Base-by-base conservation (phyloP, 176 grass and related monocot genomes). In the Avena insularis region DNA sequence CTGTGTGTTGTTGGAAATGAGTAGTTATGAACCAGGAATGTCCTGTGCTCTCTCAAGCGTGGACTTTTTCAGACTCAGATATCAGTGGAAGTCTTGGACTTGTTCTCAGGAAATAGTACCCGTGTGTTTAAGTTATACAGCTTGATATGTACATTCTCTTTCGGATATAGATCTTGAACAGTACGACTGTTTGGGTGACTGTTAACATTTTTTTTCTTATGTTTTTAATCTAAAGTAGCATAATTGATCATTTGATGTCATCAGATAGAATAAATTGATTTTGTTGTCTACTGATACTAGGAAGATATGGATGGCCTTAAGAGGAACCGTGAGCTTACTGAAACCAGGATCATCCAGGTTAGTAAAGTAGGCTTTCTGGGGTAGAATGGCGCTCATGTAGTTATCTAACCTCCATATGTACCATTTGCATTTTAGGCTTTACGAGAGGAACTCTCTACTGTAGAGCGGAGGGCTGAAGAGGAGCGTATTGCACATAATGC, bases 281-380 rank as follows among this genome's bases (percentile, higher is more conserved):
- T 46, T 70, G 21, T 72, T 82, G 9, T 82, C 63, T 95, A 58
- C 87, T 89, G 77, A 88, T 91, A 94, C 38, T 92, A 99, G 97
- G 92, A 89, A 92, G 97, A 99, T 77, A 94, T 99, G 90, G 94
- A 93, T 68, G 83, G 88, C 77, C 90, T 92, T 74, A 96, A 91
- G 85, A 88, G 91, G 65, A 90, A 92, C 72, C 92, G 92, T 43
- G 94, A 99, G 86, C 90, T 99, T 90, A 99, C 92, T 89, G 97
- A 99, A 79, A 99, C 97, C 40, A 95, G 97, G 71, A 86, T 99
- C 74, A 96, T 99, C 76, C 97, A 99, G 92, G 97, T 99, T 91
- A 64, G 82, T 80, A 84, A 31, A 75, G 85, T 53, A 71, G 69
- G 40, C 23, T 84, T 88, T 61, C 20, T 60, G 48, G 5, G 77